Conservation (phyloP, 2,329 filamentous ascomycete species). For the Paecilomyces fulvus region DNA sequence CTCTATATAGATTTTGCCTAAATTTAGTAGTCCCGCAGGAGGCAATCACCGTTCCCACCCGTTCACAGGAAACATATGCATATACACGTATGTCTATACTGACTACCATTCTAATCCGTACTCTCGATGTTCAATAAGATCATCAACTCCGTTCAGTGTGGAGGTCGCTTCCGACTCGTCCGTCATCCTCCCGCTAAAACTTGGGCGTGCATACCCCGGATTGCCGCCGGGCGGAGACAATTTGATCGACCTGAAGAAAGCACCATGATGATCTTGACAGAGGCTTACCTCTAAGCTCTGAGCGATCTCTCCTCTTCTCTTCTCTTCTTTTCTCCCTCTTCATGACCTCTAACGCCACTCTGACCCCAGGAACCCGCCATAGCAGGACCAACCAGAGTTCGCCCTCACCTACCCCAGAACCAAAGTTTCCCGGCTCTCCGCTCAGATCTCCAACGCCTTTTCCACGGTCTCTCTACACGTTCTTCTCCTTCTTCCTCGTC, state of each 20-base stretch:
- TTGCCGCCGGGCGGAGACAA: background rate
- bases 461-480: background rate
- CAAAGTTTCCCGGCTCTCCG: background rate
- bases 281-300: background rate
- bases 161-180: background rate
- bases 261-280: background rate
- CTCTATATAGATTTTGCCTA: background rate
- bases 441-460: background rate
- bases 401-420: background rate
- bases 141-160: background rate
- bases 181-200: background rate
- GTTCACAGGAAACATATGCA: background rate
- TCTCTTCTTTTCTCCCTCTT: background rate
- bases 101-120: background rate
- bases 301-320: background rate
- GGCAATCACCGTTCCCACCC: background rate
- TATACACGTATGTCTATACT: background rate
- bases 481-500: background rate
- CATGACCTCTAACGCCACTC: background rate
- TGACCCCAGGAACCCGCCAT: background rate
- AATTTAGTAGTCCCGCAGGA: background rate
- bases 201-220: background rate
- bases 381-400: background rate
- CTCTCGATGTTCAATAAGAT: background rate
- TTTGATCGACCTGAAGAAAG: background rate